Evolutionary conservation across 768 basidiomycete species (phyloP), one percentile per base, ranked within the genome.

Genomic region (Piloderma croceum): DNA sequence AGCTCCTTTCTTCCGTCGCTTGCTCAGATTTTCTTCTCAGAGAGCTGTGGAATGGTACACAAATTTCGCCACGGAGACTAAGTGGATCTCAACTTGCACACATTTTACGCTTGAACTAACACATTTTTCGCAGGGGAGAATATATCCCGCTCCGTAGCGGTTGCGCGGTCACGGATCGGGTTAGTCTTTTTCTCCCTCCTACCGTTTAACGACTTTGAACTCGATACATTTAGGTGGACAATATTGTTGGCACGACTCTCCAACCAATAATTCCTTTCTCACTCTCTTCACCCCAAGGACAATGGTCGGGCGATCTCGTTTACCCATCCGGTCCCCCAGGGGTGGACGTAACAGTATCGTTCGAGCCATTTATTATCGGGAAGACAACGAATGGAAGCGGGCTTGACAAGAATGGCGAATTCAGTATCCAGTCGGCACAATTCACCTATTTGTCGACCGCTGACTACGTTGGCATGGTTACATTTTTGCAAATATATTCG

Each of bases 221-320:
- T 19, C 22, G 23, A 44, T 34, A 22, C 27, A 38, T 39, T 24
- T 22, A 43, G 42, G 42, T 43, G 20, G 42, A 43, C 42, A 11
- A 15, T 24, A 37, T 43, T 31, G 42, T 43, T 31, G 35, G 42
- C 27, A 43, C 36, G 42, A 19, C 27, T 32, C 42, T 36, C 33
- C 19, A 17, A 31, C 5, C 13, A n/a, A n/a, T n/a, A n/a, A n/a
- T n/a, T n/a, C n/a, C n/a, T n/a, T n/a, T n/a, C n/a, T n/a, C n/a
- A n/a, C n/a, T n/a, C n/a, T n/a, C n/a, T n/a, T n/a, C n/a, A n/a
- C n/a, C n/a, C n/a, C n/a, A n/a, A n/a, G n/a, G n/a, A n/a, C n/a
- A n/a, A n/a, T n/a, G n/a, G n/a, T n/a, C n/a, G n/a, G n/a, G n/a
- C n/a, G n/a, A n/a, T n/a, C n/a, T n/a, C n/a, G n/a, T n/a, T n/a